Conservation (phyloP, 75 land plant species). For the Azolla pinnata region DNA sequence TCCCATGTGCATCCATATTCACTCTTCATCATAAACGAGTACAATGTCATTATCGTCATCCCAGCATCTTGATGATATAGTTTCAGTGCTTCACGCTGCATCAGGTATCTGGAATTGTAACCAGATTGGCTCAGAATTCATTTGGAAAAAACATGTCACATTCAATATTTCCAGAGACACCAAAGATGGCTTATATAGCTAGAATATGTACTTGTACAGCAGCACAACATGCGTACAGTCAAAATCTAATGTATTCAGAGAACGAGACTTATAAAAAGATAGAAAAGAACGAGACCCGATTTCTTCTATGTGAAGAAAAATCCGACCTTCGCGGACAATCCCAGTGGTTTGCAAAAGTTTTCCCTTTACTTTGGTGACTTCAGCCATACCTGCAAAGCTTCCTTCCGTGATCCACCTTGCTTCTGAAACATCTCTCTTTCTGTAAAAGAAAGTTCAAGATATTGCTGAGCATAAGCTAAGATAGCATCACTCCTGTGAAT, state of each 20-base stretch:
- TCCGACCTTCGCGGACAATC: background rate
- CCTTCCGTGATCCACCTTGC: background rate
- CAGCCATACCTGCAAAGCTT: slow-evolving; percentile 2
- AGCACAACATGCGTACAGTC: too few species aligned
- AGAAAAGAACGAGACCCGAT: too few species aligned
- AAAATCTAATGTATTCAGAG: too few species aligned
- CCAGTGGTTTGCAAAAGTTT: background rate
- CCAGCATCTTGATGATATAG: background rate
- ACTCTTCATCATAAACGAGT: slow-evolving; percentile 29
- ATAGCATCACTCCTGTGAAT: too few species aligned
- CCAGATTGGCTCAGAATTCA: too few species aligned
- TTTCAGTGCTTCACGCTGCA: slow-evolving; percentile 3
- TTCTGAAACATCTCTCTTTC: background rate
- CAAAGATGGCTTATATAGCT: too few species aligned
- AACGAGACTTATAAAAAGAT: too few species aligned
- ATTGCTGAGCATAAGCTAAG: too few species aligned
- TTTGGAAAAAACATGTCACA: too few species aligned
- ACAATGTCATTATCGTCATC: slow-evolving; percentile 25
- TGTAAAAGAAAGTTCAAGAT: too few species aligned
- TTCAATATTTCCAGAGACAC: too few species aligned
- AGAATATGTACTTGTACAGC: too few species aligned
- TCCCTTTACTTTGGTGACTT: background rate
- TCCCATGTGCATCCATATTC: slow-evolving; percentile 57
- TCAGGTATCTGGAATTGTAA: slow-evolving; percentile 2
- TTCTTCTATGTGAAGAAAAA: slow-evolving; percentile 2